Conservation (phyloP, 305 asterid species). For the Solanum hybrid region DNA sequence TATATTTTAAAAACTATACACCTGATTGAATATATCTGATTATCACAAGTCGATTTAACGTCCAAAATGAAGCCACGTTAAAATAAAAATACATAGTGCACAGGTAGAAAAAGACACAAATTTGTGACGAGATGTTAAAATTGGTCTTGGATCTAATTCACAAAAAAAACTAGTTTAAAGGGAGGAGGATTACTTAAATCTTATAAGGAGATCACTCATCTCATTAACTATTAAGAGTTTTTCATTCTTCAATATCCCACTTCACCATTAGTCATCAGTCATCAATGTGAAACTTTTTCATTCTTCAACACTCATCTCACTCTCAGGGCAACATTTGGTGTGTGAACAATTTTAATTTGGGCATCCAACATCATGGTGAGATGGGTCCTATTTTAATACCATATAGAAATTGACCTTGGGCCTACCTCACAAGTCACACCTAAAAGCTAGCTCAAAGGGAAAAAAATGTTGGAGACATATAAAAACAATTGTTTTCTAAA, state of each 20-base stretch:
- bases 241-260: no score
- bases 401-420: background rate
- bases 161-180: no score
- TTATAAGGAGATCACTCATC: no score
- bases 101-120: background rate
- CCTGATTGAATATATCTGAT: background rate
- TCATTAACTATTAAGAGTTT: no score
- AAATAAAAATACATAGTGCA: background rate
- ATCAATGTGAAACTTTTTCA: no score
- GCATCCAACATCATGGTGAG: background rate
- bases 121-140: background rate
- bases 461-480: no score
- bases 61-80: background rate
- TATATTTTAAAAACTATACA: background rate
- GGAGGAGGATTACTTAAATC: background rate
- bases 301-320: background rate
- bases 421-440: background rate
- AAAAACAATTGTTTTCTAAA: background rate
- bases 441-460: background rate
- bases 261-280: background rate
- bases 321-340: background rate
- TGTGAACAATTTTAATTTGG: background rate
- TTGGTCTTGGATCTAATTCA: background rate
- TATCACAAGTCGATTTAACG: background rate
- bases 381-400: background rate